phyloP scores from a whole-genome alignment of 164 flowering plant genomes.

The Kalanchoe fedtschenkoi region DNA sequence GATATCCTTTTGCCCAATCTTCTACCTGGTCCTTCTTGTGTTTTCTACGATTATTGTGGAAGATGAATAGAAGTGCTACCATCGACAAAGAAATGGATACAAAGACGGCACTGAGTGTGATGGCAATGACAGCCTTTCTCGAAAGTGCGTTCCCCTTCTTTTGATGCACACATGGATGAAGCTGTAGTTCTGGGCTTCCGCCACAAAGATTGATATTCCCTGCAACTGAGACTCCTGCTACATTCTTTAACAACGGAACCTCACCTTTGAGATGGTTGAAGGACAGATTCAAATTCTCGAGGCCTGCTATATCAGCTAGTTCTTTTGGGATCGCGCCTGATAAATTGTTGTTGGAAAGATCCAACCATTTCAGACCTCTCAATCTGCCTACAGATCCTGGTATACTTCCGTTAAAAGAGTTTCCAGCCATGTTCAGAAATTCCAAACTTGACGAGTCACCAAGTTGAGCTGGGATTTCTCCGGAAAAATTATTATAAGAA shows the following conservation, averaged over 20 bases:
- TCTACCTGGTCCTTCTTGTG: neutral
- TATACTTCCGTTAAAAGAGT: neutral
- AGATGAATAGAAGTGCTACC: no score
- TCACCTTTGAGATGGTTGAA: neutral
- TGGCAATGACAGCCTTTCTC: no score
- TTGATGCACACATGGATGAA: neutral
- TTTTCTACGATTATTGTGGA: no score
- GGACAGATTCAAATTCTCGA: neutral
- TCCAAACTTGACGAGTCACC: neutral
- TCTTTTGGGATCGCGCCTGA: neutral
- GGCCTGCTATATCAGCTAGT: neutral
- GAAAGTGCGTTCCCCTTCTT: neutral
- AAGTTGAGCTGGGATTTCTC: no score
- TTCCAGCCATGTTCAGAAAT: neutral
- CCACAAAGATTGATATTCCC: slow-evolving; percentile 1
- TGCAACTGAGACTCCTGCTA: neutral
- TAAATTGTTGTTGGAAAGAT: neutral
- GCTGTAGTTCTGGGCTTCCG: neutral
- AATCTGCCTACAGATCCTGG: neutral
- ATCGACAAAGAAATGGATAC: no score
- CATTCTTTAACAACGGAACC: neutral
- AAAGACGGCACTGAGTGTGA: no score
- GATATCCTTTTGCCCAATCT: neutral
- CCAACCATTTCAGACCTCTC: neutral
- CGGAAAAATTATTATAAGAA: no score